Evolutionary conservation across 2,329 filamentous ascomycete genomes (phyloP), one percentile per base, ranked within the genome.

Genomic region (Neofusicoccum cordaticola): DNA sequence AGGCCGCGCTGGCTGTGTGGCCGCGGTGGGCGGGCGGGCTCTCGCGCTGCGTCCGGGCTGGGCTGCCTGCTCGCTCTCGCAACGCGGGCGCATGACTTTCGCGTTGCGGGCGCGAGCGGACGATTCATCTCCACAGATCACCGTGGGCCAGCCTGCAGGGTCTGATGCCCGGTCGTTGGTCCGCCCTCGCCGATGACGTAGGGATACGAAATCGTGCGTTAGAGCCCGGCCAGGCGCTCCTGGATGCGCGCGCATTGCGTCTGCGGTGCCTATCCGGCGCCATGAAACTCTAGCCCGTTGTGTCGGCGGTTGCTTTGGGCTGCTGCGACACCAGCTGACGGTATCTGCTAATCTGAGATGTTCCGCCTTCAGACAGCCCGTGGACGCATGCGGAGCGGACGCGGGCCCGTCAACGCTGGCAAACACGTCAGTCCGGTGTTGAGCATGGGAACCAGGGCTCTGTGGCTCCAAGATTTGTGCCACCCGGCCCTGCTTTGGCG

Each of bases 61-160:
- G 35, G 22, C 37, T 39, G 37, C 37, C 37, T 39, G 17, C 52
- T 44, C 39, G 53, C 39, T 17, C 22, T n/a, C 15, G 19, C 53
- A 44, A 22, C 27, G 22, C 34, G 53, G n/a, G 56, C 56, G 50
- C 50, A 52, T 60, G 56, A 60, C 56, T 37, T n/a, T 35, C 56
- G 56, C 19, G 41, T 44, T 22, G 41, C 45, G 41, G 53, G 42
- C 42, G 56, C 56, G 42, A 31, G 27, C 27, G 27, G 27, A 44
- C 56, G 56, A 47, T 48, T 45, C 56, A 45, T 45, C 56, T 60
- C 56, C 56, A 60, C 56, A 60, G 56, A 60, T 60, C 42, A 60
- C 31, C 56, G 42, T 37, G 56, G 37, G 53, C 41, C 19, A 19
- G 31, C 42, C 56, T 60, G 56, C 56, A 60, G 56, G 56, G 56